Conservation (phyloP, 2,329 filamentous ascomycete species). For the Metarhizium rileyi region DNA sequence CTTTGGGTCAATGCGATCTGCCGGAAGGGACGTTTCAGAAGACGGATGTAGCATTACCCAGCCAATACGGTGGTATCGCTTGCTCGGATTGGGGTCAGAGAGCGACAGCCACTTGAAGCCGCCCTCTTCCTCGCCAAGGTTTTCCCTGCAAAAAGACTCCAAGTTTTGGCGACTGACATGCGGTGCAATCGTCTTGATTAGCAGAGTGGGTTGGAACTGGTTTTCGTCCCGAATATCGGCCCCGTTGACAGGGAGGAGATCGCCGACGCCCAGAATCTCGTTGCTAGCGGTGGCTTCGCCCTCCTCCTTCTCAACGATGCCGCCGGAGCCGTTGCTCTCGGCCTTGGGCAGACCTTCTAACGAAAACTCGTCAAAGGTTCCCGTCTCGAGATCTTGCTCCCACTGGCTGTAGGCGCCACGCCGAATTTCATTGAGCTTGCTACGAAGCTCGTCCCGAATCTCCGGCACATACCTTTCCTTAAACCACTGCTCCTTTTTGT, state of each 20-base stretch:
- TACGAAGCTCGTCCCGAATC: conserved; percentile 63
- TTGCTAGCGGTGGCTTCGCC: conserved; percentile 86
- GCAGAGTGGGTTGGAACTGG: conserved; percentile 77
- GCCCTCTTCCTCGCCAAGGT: conserved; percentile 81
- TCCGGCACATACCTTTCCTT: conserved; percentile 86
- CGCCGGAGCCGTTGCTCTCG: conserved; percentile 79
- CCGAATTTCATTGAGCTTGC: conserved; percentile 70
- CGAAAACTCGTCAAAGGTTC: conserved; percentile 88
- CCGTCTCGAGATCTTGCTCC: conserved; percentile 76
- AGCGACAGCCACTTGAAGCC: conserved; percentile 94
- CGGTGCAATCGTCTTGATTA: conserved; percentile 97
- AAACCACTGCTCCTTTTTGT: conserved; percentile 97
- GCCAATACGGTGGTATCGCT: conserved; percentile 93
- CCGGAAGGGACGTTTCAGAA: conserved; percentile 52
- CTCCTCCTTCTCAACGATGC: conserved; percentile 86
- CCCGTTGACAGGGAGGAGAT: conserved; percentile 73
- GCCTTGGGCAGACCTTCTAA: conserved; percentile 90
- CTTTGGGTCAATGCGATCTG: conserved; percentile 64
- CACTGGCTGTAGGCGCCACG: conserved; percentile 73
- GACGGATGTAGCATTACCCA: conserved; percentile 94
- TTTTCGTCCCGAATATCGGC: conserved; percentile 86
- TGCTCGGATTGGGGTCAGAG: conserved; percentile 92
- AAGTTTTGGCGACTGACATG: conserved; percentile 91
- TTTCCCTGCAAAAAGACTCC: conserved; percentile 88
- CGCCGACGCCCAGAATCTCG: conserved; percentile 85